These are phyloP conservation scores for Keithomyces neogunnii DNA, from an alignment of 2,329 filamentous ascomycete species.

Conservation along the genomic window DNA sequence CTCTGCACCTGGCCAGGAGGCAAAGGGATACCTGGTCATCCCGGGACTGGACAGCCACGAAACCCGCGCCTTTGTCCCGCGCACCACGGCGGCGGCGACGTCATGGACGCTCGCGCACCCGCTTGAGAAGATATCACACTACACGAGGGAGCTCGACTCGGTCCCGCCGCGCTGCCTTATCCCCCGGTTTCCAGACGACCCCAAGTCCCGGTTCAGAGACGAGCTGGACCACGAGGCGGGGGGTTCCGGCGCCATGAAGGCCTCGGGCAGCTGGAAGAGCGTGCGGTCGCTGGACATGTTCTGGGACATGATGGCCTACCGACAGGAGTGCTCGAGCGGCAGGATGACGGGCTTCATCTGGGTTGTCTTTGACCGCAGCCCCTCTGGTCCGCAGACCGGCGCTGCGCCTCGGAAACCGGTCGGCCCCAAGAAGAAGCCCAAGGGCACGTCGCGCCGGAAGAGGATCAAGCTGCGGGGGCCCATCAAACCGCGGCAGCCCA, in stretches of 20 bases:
- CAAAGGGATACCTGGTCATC: conserved; percentile 77
- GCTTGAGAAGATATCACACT: conserved; percentile 56
- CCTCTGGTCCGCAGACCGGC: too few relatives aligned
- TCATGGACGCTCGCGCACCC: conserved; percentile 66
- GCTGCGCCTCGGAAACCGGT: conserved; percentile 15
- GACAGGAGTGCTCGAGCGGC: conserved; percentile 92
- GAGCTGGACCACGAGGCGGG: conserved; percentile 80
- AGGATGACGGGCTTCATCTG: conserved; percentile 90
- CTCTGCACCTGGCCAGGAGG: conserved; percentile 29
- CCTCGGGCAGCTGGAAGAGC: conserved; percentile 68
- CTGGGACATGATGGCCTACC: conserved; percentile 97
- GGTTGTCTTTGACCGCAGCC: conserved; percentile 62
- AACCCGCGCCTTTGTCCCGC: conserved; percentile 69
- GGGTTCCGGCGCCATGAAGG: conserved; percentile 44
- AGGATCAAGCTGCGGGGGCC: conserved; percentile 45
- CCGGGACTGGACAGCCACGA: conserved; percentile 81
- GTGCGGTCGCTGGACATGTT: conserved; percentile 82
- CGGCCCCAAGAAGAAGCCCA: conserved; percentile 3
- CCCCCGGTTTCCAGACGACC: conserved; percentile 88
- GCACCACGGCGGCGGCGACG: conserved; percentile 30
- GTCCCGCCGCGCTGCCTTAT: conserved; percentile 78
- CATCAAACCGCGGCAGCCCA: conserved; percentile 56
- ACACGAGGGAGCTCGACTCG: conserved; percentile 45
- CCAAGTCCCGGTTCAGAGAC: conserved; percentile 80
- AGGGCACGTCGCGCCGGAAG: conserved; percentile 28